phyloP scores from a whole-genome alignment of 768 basidiomycete species.

The Lactarius sp. region DNA sequence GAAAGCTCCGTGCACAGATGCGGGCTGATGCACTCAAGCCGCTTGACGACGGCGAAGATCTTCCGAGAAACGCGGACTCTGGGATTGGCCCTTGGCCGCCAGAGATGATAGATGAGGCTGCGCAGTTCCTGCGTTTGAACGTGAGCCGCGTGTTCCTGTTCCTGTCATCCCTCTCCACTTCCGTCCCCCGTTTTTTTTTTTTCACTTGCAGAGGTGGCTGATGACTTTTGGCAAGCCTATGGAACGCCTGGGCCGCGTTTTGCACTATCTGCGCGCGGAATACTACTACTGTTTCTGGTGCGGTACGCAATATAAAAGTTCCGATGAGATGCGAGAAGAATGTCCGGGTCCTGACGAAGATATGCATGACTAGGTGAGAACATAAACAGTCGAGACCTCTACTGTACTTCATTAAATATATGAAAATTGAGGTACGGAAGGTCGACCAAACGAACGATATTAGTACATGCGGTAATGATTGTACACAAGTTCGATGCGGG shows the following conservation, averaged over 20 bases:
- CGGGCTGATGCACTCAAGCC: slow-evolving; percentile 64
- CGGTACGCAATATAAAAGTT: slow-evolving; percentile 64
- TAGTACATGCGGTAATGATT: slow-evolving; percentile 17
- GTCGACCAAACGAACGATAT: slow-evolving; percentile 5
- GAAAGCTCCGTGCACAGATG: slow-evolving; percentile 70
- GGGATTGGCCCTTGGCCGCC: slow-evolving; percentile 38
- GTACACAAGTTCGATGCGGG: slow-evolving; percentile 18
- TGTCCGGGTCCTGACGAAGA: slow-evolving; percentile 80
- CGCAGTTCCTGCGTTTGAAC: slow-evolving; percentile 65
- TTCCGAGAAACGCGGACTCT: slow-evolving; percentile 26
- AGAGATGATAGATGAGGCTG: slow-evolving; percentile 61
- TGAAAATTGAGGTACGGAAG: slow-evolving; percentile 8
- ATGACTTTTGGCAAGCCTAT: slow-evolving; percentile 46
- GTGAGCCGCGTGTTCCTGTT: slow-evolving; percentile 1
- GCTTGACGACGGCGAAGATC: slow-evolving; percentile 38
- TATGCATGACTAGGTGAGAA: slow-evolving; percentile 57
- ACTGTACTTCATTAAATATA: slow-evolving; percentile 3
- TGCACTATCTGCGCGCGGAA: slow-evolving; percentile 66
- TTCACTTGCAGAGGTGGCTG: neutral
- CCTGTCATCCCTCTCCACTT: neutral
- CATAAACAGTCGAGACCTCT: neutral
- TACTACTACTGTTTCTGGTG: slow-evolving; percentile 89
- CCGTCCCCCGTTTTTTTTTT: slow-evolving; percentile 30
- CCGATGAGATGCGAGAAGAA: slow-evolving; percentile 52
- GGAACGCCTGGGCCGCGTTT: slow-evolving; percentile 61